These are phyloP conservation scores for Gracilaria domingensis DNA, from an alignment of 23 red algal species.

Conservation along the genomic window DNA sequence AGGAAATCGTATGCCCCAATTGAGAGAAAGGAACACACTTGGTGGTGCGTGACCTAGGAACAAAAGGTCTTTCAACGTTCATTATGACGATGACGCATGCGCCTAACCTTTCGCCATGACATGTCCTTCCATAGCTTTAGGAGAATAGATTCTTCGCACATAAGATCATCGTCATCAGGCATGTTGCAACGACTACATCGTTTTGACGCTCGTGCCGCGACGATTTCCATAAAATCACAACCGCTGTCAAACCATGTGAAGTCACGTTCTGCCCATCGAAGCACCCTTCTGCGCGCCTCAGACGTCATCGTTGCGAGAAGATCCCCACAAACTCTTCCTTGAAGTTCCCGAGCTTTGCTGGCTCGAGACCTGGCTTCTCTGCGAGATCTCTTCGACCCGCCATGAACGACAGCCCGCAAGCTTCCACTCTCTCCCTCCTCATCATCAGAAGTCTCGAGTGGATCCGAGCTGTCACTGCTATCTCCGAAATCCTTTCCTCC, in stretches of 20 bases:
- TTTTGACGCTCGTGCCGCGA: neutral
- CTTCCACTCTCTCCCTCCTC: neutral
- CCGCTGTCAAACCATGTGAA: constrained; percentile 49
- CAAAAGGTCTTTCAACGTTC: neutral
- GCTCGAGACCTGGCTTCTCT: constrained; percentile 23
- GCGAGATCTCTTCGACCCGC: constrained; percentile 4
- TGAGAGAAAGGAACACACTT: neutral
- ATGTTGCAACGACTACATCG: constrained; percentile 33
- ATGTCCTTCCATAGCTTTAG: constrained; percentile 57
- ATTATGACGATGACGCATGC: constrained; percentile 37
- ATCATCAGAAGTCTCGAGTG: constrained; percentile 26
- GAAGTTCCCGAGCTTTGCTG: constrained; percentile 38
- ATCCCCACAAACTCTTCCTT: constrained; percentile 50
- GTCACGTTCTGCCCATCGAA: constrained; percentile 58
- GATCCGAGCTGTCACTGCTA: constrained; percentile 42
- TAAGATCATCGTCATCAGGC: neutral
- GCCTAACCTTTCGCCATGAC: constrained; percentile 56
- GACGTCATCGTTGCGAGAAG: constrained; percentile 27
- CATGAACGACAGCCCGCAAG: neutral
- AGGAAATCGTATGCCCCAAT: neutral
- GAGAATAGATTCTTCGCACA: constrained; percentile 51
- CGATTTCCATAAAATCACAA: constrained; percentile 49
- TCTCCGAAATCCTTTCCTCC: neutral
- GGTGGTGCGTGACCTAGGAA: neutral
- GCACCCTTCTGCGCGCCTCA: constrained; percentile 45